Evolutionary conservation across 345 rosid genomes (phyloP), one percentile per base, ranked within the genome.

Genomic region (Firmiana major): DNA sequence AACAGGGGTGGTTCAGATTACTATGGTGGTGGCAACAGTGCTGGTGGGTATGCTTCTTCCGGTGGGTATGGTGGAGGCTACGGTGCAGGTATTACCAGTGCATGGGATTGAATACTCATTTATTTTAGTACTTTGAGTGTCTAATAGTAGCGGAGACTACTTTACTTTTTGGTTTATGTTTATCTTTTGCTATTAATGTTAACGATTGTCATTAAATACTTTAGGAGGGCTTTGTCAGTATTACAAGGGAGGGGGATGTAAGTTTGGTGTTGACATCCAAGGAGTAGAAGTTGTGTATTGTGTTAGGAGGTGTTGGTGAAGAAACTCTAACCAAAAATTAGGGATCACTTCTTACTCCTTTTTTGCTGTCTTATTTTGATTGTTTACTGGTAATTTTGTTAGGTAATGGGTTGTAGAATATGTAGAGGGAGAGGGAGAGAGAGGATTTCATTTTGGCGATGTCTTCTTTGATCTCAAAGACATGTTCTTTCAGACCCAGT

Each of bases 31-130:
- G 87, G 91, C 0, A 81, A 84, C 49, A 77, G 84, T 21, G 73
- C 86, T 6, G 63, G 79, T 17, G 85, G 84, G 21, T 79, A 81
- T 77, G 85, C 86, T 24, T 82, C 81, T 2, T 77, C 85, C 9
- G 85, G 88, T 13, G 87, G 88, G 1, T 79, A 84, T 24, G 86
- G 89, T 60, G 72, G 84, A 6, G 86, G 89, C 49, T 81, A 84
- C 55, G 87, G 91, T 58, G 81, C 89, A 45, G 91, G 88, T 54
- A 82, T 79, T 77, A 84, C 89, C 69, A 92, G 97, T 73, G 95
- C 96, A 28, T 90, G 96, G 94, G 97, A 90, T 82, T 90, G 77
- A 80, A 78, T 77, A 46, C 73, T 73, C 69, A 31, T 76, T 11
- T 73, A 75, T 69, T 75, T 15, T 75, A 28, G 38, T 36, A 34